These are phyloP conservation scores for Penicillium frequentans DNA, from an alignment of 2,329 filamentous ascomycete genomes.

Conservation along the genomic window DNA sequence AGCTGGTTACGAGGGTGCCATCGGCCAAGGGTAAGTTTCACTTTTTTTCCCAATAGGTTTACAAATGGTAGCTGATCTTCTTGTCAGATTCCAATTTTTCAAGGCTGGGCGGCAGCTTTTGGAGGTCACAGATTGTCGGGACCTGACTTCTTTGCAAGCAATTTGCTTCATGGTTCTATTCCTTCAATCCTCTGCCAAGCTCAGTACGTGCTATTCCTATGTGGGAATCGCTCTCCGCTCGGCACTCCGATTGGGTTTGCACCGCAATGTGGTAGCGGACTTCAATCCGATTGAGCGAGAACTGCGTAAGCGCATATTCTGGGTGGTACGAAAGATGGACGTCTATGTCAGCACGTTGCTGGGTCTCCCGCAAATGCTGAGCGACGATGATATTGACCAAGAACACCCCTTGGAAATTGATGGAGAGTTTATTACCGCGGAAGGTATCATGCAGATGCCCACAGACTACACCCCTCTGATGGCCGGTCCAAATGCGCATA, in stretches of 20 bases:
- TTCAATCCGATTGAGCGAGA: constrained; percentile 73
- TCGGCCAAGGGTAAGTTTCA: constrained; percentile 55
- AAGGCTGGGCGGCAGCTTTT: constrained; percentile 66
- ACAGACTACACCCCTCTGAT: constrained; percentile 57
- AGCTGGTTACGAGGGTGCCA: constrained; percentile 50
- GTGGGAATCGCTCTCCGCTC: constrained; percentile 75
- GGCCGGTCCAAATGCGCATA: constrained; percentile 62
- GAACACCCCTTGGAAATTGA: constrained; percentile 48
- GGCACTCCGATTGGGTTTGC: constrained; percentile 74
- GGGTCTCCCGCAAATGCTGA: constrained; percentile 51
- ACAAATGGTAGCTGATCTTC: background rate
- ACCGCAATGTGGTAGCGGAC: constrained; percentile 68
- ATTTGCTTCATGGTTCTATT: constrained; percentile 80
- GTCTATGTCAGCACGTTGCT: constrained; percentile 52
- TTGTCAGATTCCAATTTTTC: constrained; percentile 69
- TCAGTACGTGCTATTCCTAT: constrained; percentile 78
- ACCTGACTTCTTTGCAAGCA: constrained; percentile 71
- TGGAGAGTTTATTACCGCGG: constrained; percentile 48
- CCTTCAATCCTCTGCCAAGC: constrained; percentile 73
- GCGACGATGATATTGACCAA: constrained; percentile 53
- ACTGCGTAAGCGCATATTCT: constrained; percentile 66
- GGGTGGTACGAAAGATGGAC: constrained; percentile 53
- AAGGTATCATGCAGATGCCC: constrained; percentile 55
- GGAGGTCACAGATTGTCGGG: constrained; percentile 64
- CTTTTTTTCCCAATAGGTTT: background rate